Base-by-base conservation (phyloP, 2,329 filamentous ascomycete species). In the Dothistroma septosporum region DNA sequence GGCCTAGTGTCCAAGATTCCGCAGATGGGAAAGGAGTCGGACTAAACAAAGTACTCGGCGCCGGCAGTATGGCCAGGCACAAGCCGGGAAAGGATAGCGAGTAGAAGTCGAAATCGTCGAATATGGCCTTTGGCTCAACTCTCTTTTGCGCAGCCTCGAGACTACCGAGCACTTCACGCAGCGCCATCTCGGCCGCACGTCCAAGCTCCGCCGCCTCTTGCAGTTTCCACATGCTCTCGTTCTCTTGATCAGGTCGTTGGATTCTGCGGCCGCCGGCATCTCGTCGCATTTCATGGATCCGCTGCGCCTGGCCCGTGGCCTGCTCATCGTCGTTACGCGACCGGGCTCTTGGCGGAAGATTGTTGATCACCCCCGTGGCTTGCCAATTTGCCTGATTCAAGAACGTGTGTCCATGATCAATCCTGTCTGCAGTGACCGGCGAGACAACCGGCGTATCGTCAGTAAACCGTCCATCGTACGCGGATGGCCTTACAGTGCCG, bases 61-160 rank as follows among this genome's bases (percentile, higher is more conserved):
- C 82, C 37, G 89, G 85, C 0, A 97, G 85, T 66, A 93, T 88
- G 64, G 89, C 90, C 11, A 97, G 83, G 37, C 88, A 91, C 46
- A 97, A 82, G 7, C 89, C 87, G 7, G 92, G 91, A 70, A 96
- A 97, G 61, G 91, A 91, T 73, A 96, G 85, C 5, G 89, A 82
- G 62, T 92, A 85, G 35, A 93, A 89, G 66, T 97, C 90, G 76
- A 96, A 95, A 66, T 93, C 69, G 14, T 70, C 89, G 73, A 86
- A 87, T 3, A 85, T 80, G 19, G 78, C 52, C 28, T 66, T 64
- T 28, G 70, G 61, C 61, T 73, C 68, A 10, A 60, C 33, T 54
- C 65, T 66, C 69, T 81, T 92, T 90, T 88, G 91, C 65, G 92
- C 92, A 64, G 92, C 90, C 72, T 89, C 86, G 74, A 92, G 84